Evolutionary conservation across 78 protist genomes (phyloP), one percentile per base, ranked within the genome.

Genomic region (Acrasis kona): DNA sequence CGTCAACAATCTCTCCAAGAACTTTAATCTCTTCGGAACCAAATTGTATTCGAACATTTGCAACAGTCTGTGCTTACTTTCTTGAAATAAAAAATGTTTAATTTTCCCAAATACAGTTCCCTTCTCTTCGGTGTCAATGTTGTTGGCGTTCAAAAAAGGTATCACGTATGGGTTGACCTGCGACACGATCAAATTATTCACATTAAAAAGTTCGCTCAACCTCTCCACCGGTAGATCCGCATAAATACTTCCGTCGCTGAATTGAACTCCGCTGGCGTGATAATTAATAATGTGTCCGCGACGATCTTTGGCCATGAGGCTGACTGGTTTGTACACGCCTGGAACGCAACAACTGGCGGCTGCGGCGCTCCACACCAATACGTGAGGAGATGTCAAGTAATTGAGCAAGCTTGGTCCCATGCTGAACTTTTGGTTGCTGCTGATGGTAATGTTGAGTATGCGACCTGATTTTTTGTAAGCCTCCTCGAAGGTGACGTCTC

Each of bases 341-440:
- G 86, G 86, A 39, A 82, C 32, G 4, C 77, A 5, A 34, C 77
- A 75, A n/a, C 40, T n/a, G 50, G 86, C 86, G 38, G n/a, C 74
- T 2, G 39, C 88, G 2, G 96, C 92, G 1, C 77, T 39, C 85
- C 86, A 86, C 31, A 92, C 31, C 12, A 88, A 66, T 0, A 90
- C 84, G 6, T 85, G 77, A 32, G 94, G 90, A 7, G 95, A 82
- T 1, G 91, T 86, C 68, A 85, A 10, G 77, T 86, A 88, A 81
- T 92, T 92, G 57, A 87, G 86, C 42, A 87, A 78, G 37, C 64
- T 64, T 1, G 92, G 90, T 27, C 12, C 5, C 2, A 57, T 88
- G 29, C 5, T 37, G 39, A 1, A 29, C 28, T 57, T 8, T 2
- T 35, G 12, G 58, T 9, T 2, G 5, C 3, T 3, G 6, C 41